Percentiles rank a stretch among this genome's conserved stretches.
Evolutionary conservation across 805 yeast genomes (phyloP).

Genomic region (Cyberlindnera petersonii): DNA sequence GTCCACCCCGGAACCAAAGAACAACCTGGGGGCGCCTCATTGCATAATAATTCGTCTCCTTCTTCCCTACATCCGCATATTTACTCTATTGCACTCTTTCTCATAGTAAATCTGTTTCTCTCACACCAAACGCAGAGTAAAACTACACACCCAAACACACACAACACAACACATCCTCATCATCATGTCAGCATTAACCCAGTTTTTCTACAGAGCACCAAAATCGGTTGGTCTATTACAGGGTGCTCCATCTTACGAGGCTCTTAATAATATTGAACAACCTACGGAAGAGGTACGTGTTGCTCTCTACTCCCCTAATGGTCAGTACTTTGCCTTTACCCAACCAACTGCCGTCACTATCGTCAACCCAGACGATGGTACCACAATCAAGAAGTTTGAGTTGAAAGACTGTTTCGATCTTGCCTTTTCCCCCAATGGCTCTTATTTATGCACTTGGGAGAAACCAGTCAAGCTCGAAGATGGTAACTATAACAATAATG

Average conservation of each 20-base stretch:
- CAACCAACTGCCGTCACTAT: slow-evolving; percentile 59
- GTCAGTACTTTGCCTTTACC: slow-evolving; percentile 66
- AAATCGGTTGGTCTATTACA: slow-evolving; percentile 50
- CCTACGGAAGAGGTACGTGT: slow-evolving; percentile 50
- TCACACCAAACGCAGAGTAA: background rate
- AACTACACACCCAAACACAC: background rate
- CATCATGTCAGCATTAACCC: slow-evolving; percentile 27
- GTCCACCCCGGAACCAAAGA: too few species aligned
- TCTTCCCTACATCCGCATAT: too few species aligned
- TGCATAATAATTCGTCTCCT: too few species aligned
- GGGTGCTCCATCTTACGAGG: slow-evolving; percentile 39
- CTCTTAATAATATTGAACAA: slow-evolving; percentile 25
- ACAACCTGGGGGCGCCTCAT: too few species aligned
- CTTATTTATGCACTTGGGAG: slow-evolving; percentile 82
- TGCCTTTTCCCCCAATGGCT: slow-evolving; percentile 85
- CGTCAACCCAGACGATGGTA: slow-evolving; percentile 51
- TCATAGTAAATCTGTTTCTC: background rate
- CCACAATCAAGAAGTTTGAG: slow-evolving; percentile 44
- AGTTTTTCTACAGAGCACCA: slow-evolving; percentile 44
- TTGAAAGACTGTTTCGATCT: slow-evolving; percentile 73
- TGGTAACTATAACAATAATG: slow-evolving; percentile 76
- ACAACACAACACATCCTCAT: slow-evolving; percentile 1
- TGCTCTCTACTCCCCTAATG: slow-evolving; percentile 65
- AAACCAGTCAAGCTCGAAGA: slow-evolving; percentile 71
- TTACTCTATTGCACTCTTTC: background rate